Conservation (phyloP, 306 rosid genomes). For the Sesbania bispinosa region DNA sequence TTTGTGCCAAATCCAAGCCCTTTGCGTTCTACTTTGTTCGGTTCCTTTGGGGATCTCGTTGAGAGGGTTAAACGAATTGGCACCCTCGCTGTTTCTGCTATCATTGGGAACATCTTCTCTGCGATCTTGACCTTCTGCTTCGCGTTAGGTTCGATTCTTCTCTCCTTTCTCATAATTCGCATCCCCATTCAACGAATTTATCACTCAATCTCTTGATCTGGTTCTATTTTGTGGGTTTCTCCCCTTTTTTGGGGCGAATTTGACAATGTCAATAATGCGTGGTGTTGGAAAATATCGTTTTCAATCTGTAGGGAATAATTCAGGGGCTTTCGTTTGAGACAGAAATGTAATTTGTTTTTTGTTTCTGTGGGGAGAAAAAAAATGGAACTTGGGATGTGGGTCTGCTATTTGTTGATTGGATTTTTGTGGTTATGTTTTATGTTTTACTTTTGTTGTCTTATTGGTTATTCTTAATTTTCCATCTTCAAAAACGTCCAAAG, state of each 20-base stretch:
- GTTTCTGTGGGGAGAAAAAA: neutral
- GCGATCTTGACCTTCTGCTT: constrained; percentile 98
- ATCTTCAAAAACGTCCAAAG: neutral
- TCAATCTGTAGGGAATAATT: neutral
- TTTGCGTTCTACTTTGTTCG: constrained; percentile 41
- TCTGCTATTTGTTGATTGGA: constrained; percentile 29
- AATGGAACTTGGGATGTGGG: constrained; percentile 21
- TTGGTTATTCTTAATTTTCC: neutral
- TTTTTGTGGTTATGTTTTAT: constrained; percentile 9
- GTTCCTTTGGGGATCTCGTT: constrained; percentile 55
- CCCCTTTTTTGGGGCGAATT: neutral
- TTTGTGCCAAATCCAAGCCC: constrained; percentile 60
- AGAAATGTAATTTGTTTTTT: neutral
- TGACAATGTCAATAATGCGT: constrained; percentile 24
- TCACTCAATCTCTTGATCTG: neutral
- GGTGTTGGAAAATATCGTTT: neutral
- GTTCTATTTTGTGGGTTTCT: neutral
- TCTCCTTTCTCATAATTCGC: neutral
- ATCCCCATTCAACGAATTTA: neutral
- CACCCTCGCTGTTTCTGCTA: constrained; percentile 65
- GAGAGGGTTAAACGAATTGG: constrained; percentile 58
- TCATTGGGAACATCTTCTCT: constrained; percentile 82
- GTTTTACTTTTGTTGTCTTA: neutral
- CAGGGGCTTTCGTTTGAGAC: constrained; percentile 13
- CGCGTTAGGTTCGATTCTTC: constrained; percentile 67